Base-by-base conservation (phyloP, 2,329 filamentous ascomycete genomes). In the Leptoxyphium fumago region DNA sequence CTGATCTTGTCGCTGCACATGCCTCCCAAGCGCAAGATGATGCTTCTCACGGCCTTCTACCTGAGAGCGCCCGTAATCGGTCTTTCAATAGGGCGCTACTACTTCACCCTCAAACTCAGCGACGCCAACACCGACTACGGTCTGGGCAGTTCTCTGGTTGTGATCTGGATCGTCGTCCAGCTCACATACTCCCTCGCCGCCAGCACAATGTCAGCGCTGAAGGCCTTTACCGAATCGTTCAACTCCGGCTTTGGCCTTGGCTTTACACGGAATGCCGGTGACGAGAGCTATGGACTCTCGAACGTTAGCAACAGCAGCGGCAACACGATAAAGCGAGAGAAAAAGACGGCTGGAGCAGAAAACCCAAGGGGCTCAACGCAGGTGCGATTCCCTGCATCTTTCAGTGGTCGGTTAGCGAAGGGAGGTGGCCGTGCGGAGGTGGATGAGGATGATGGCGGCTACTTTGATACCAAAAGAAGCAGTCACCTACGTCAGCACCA, bases 181-280 rank as follows among this genome's bases (percentile, higher is more conserved):
- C 54, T 68, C 18, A 59, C 63, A 29, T 65, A 61, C 52, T 62
- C 63, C 13, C 55, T 69, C 21, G 64, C 65, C 46, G 55, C 62
- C 0, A 61, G 62, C 34, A 68, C 64, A 0, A 54, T 68, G 11
- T 63, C 64, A 3, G 65, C 64, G 18, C 54, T 65, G 28, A 65
- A 64, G 45, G 59, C 61, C 5, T 67, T 66, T 45, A 62, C 65
- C 11, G 57, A 62, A 26, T 58, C 56, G 40, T 65, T 66, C 54
- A 63, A 62, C 46, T 64, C 62, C 13, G 59, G 64, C n/a, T 66
- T 63, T 29, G 58, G 57, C 6, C 49, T 59, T 11, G 58, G 53
- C 0, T 55, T 59, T 43, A 52, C 55, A 3, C 49, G 57, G 14
- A 52, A 53, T 17, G 56, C 52, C 43, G 51, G 48, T 26, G 56